phyloP scores from a whole-genome alignment of 441 rosid species.

The Pelargonium exstipulatum region DNA sequence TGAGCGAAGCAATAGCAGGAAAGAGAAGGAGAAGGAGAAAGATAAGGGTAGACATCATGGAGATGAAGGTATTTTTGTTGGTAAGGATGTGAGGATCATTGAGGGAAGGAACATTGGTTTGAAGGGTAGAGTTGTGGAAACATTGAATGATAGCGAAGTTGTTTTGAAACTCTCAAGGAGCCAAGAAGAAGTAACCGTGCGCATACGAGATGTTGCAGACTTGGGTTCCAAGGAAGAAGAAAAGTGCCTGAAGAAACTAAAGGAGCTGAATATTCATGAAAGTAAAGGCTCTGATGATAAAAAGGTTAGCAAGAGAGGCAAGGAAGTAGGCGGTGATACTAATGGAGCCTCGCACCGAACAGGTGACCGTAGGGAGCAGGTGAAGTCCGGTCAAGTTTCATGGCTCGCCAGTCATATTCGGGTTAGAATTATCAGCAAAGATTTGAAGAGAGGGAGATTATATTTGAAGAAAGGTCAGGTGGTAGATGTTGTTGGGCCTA shows the following conservation, averaged over 20 bases:
- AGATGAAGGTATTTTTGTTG: constrained; percentile 35
- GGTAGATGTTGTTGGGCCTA: constrained; percentile 65
- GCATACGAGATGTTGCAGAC: constrained; percentile 45
- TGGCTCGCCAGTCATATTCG: constrained; percentile 76
- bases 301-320: constrained; percentile 4
- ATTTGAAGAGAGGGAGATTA: constrained; percentile 57
- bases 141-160: constrained; percentile 24
- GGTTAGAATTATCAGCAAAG: constrained; percentile 61
- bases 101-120: constrained; percentile 50
- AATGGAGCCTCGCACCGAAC: neutral
- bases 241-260: constrained; percentile 46
- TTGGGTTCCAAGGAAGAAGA: constrained; percentile 69
- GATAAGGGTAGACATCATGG: constrained; percentile 18
- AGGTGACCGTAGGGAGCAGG: neutral
- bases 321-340: constrained; percentile 14
- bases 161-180: constrained; percentile 39
- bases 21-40: constrained; percentile 13
- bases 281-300: constrained; percentile 14
- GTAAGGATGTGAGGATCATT: constrained; percentile 57
- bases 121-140: constrained; percentile 48
- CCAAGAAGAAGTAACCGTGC: constrained; percentile 39
- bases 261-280: constrained; percentile 29
- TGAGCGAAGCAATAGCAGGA: constrained; percentile 14
- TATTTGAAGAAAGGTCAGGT: constrained; percentile 69
- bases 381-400: constrained; percentile 18